Conservation (phyloP, 2,329 filamentous ascomycete species). For the Colletotrichum sp. region DNA sequence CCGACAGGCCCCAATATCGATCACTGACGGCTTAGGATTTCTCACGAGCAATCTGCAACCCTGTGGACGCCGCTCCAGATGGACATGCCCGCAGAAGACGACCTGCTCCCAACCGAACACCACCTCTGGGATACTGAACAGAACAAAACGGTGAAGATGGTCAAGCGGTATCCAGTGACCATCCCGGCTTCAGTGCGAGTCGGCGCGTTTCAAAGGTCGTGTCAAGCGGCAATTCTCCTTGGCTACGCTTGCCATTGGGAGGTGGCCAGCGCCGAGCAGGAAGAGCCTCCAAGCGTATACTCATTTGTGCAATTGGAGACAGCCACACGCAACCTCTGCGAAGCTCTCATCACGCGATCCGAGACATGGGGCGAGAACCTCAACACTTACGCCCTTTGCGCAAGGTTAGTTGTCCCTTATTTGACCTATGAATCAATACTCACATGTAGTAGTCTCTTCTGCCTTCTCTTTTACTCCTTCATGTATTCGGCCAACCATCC, state of each 20-base stretch:
- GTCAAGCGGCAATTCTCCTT: constrained; percentile 39
- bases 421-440: neutral
- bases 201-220: constrained; percentile 38
- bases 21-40: constrained; percentile 26
- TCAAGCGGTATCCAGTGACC: constrained; percentile 31
- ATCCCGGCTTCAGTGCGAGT: constrained; percentile 33
- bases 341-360: constrained; percentile 37
- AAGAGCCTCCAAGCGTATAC: constrained; percentile 25
- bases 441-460: constrained; percentile 29
- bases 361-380: constrained; percentile 39
- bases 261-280: constrained; percentile 18
- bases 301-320: constrained; percentile 37
- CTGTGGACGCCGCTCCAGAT: constrained; percentile 38
- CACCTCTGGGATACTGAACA: constrained; percentile 34
- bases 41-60: constrained; percentile 35
- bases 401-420: constrained; percentile 26
- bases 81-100: constrained; percentile 38
- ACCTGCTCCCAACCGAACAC: constrained; percentile 38
- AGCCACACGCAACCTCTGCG: constrained; percentile 33
- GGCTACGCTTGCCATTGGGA: constrained; percentile 33
- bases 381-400: constrained; percentile 39
- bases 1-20: neutral
- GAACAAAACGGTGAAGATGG: constrained; percentile 23
- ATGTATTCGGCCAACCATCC: constrained; percentile 29
- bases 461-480: constrained; percentile 38